Evolutionary conservation across 169 alveolate species (phyloP), one percentile per base, ranked within the genome.

Genomic region (Sarcocystis neurona): DNA sequence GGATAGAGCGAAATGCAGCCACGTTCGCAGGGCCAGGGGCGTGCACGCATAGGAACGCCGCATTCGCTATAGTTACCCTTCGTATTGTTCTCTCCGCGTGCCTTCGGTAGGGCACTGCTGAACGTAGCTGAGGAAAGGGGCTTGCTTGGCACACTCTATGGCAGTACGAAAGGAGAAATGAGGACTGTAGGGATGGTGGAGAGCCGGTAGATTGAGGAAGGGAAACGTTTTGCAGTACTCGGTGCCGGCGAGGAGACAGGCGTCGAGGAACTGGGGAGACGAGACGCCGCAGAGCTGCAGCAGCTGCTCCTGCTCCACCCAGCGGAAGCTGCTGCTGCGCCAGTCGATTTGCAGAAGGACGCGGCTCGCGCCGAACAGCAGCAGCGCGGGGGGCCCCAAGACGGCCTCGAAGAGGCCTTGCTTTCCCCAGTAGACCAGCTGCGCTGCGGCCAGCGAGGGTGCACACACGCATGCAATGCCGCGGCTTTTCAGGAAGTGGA

Each of bases 241-340:
- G 6, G 93, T 90, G 37, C 92, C 92, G 0, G 93, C 93, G n/a
- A 90, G 80, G 39, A 90, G 91, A 39, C 93, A 90, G 41, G 89
- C 86, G 88, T 90, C 93, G n/a, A 58, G 30, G 34, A 90, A 79
- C 91, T 90, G 93, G 41, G 85, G 88, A 27, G 30, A 44, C 23
- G 84, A 48, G 53, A 90, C 87, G 68, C 48, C 58, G 74, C 89
- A 70, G 34, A 74, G 4, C 37, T 10, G 20, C 37, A 89, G 89
- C 79, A 89, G 79, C 37, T 39, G 58, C 77, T 41, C 74, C 30
- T 27, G 56, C 2, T 63, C 88, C 12, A 89, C 72, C 92, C 92
- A 89, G 47, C 18, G 44, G 72, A 82, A 79, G 79, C 12, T 27
- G 53, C 56, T 30, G 53, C 74, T 12, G 32, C 41, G 46, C 79